A percentile compares a stretch with the other conserved stretches of the same genome.
Conservation (phyloP, 768 basidiomycete genomes). For the Cubamyces sp. region DNA sequence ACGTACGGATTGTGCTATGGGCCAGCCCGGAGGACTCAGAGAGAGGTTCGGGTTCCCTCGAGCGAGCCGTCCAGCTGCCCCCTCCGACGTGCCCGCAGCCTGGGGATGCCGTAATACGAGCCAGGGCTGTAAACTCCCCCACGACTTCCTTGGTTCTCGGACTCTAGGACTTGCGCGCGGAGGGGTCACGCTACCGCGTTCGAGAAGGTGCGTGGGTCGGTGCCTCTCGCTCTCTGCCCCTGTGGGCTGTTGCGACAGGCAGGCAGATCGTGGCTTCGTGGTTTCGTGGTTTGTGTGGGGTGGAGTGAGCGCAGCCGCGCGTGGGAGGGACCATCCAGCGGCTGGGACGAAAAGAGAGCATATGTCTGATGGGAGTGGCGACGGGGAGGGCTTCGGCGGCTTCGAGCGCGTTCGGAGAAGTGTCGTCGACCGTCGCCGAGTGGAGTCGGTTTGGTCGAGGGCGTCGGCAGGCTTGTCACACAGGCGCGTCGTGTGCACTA, state of each 20-base stretch:
- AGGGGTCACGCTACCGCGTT: background rate
- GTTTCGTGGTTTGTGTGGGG: no score
- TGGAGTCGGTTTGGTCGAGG: background rate
- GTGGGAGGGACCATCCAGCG: no score
- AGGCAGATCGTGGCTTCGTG: no score
- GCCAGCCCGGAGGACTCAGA: no score
- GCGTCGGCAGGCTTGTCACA: no score
- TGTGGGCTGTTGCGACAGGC: no score
- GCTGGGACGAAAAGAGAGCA: background rate
- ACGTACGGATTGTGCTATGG: constrained; percentile 3
- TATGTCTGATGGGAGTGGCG: background rate
- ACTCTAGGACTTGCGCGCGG: background rate
- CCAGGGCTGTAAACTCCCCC: background rate
- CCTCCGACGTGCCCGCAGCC: no score
- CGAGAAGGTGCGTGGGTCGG: background rate
- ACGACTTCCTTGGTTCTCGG: constrained; percentile 3
- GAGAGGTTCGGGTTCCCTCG: no score
- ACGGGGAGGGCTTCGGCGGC: background rate
- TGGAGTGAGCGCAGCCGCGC: no score
- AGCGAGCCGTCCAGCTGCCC: no score
- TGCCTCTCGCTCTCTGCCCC: no score
- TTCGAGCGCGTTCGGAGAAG: constrained; percentile 7
- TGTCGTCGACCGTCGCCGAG: background rate
- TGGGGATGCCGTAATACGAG: background rate
- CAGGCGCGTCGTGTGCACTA: background rate